These are phyloP conservation scores for Heterobasidion irregulare DNA, from an alignment of 1,284 basidiomycete species.

Conservation along the genomic window DNA sequence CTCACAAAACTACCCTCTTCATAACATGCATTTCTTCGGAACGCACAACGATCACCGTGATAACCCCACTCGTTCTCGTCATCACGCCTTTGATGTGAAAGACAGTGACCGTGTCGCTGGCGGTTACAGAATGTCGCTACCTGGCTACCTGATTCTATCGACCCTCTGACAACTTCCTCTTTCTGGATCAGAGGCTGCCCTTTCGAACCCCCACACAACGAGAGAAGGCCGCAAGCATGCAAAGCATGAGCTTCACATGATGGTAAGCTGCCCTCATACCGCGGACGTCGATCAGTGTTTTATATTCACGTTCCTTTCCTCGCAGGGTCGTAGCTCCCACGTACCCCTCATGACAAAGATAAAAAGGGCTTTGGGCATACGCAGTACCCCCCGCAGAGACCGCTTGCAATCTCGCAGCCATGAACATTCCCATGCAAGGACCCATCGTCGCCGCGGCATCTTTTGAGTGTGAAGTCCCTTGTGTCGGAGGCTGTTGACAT, in stretches of 20 bases:
- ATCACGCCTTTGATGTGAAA: slow-evolving; percentile 25
- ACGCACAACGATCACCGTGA: slow-evolving; percentile 11
- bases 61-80: slow-evolving; percentile 11
- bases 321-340: slow-evolving; percentile 31
- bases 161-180: neutral
- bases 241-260: slow-evolving; percentile 33
- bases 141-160: neutral
- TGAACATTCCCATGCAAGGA: neutral
- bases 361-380: slow-evolving; percentile 41
- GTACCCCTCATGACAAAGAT: slow-evolving; percentile 43
- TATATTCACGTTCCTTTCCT: neutral
- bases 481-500: neutral
- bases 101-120: slow-evolving; percentile 38
- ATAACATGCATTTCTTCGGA: slow-evolving; percentile 5
- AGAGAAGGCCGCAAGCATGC: slow-evolving; percentile 33
- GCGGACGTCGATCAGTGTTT: neutral
- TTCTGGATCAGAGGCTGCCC: slow-evolving; percentile 30
- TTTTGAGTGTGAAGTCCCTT: neutral
- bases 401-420: neutral
- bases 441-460: neutral
- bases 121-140: slow-evolving; percentile 30
- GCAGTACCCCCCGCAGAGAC: slow-evolving; percentile 27
- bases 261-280: slow-evolving; percentile 27
- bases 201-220: slow-evolving; percentile 42
- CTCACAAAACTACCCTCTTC: neutral